Evolutionary conservation across 345 rosid genomes (phyloP), one percentile per base, ranked within the genome.

Genomic region (Citropsis articulata): DNA sequence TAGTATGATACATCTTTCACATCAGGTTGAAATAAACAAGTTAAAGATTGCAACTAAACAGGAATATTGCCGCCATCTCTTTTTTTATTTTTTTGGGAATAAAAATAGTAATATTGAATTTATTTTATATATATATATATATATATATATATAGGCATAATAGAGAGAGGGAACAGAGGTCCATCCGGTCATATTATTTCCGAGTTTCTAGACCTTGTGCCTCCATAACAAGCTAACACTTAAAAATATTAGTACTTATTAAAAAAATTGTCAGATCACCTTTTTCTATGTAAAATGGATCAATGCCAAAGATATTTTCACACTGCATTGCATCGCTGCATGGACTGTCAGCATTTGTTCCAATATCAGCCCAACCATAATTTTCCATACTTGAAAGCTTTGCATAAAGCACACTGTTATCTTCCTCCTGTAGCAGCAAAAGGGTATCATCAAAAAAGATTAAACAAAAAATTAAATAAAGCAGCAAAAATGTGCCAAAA

Each of bases 321-420:
- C 75, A 76, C 24, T 81, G 83, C 88, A 83, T 87, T 80, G 83
- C 85, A 81, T 82, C 82, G 68, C 78, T 77, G 78, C 81, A 69
- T 40, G 84, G 81, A 65, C 69, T 67, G 61, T 79, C 83, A 71
- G 64, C 78, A 80, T 71, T 67, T 76, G 80, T 68, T 82, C 79
- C 81, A 81, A 77, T 63, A 87, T 88, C 88, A 76, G 91, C 94
- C 97, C 97, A 95, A 66, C 97, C 95, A 87, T 92, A 95, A 71
- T 84, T 89, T 84, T 88, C 95, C 85, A 95, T 81, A 56, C 66
- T 82, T 67, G 91, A 87, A 83, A 91, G 80, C 18, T 83, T 75
- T 9, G 72, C 73, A 73, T 75, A 79, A 69, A 69, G 83, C 12
- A 73, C 64, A 66, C 67, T 63, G 13, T 60, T 62, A 69, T 50